These are phyloP conservation scores for Neostapfia colusana DNA, from an alignment of 176 grass and related monocot species.

Conservation along the genomic window DNA sequence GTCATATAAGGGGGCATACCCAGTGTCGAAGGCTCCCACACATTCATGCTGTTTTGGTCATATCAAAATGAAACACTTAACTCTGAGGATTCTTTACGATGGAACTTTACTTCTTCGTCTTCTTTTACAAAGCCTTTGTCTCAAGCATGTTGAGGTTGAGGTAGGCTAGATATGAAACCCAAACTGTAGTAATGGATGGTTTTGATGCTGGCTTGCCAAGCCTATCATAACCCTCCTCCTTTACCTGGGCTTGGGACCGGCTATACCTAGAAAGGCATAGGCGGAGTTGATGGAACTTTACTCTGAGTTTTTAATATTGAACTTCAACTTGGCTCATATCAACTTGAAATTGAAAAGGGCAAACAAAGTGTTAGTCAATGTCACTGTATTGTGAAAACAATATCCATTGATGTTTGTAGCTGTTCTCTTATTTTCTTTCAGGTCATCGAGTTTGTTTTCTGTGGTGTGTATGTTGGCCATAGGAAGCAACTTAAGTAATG, in stretches of 20 bases:
- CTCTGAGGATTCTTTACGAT: not conserved
- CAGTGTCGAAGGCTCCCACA: too few relatives aligned
- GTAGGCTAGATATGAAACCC: too few relatives aligned
- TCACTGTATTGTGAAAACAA: slow-evolving; percentile 8
- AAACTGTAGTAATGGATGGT: too few relatives aligned
- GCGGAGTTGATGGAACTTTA: not conserved
- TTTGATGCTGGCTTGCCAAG: too few relatives aligned
- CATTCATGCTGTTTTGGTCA: too few relatives aligned
- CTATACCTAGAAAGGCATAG: too few relatives aligned
- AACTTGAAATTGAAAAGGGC: not conserved
- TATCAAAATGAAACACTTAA: not conserved
- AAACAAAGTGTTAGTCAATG: not conserved
- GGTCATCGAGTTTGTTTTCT: not conserved
- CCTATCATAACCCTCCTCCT: too few relatives aligned
- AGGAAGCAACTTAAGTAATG: slow-evolving; percentile 31
- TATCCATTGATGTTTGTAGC: not conserved
- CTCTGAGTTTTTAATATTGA: slow-evolving; percentile 9
- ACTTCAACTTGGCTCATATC: slow-evolving; percentile 8
- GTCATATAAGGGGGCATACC: too few relatives aligned
- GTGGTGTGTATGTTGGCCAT: not conserved
- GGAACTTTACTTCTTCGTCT: not conserved
- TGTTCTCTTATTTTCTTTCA: not conserved
- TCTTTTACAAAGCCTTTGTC: too few relatives aligned
- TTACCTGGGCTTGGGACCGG: too few relatives aligned
- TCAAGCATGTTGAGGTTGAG: too few relatives aligned